Base-by-base conservation (phyloP, 768 basidiomycete species). In the Leucosporidium creatinivorum region DNA sequence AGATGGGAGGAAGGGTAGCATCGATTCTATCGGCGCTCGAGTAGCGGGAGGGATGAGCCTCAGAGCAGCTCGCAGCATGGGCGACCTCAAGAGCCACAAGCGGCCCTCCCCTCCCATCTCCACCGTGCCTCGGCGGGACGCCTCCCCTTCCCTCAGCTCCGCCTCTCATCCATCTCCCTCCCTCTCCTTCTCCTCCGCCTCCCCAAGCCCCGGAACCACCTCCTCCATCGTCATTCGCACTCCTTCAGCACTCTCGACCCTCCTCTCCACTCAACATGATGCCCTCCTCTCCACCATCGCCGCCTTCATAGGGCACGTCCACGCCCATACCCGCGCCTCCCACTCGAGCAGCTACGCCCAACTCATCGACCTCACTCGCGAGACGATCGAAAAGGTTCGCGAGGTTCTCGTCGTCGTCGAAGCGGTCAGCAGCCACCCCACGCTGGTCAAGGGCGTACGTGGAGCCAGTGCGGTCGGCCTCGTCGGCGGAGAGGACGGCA, bases 301-400 rank as follows among this genome's bases (percentile, higher is more conserved):
- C 26, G 94, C 93, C 9, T 93, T 99, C 77, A 96, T 99, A 74
- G 94, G 93, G 1, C 93, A 97, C 76, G 89, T 92, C 1, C 94
- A 98, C 75, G 89, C 90, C 21, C 90, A 97, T 81, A 87, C 89
- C 26, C 86, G 90, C 55, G 82, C 63, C 12, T 90, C 90, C 33
- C 93, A 97, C 78, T 91, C 94, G 0, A 90, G 91, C 8, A 91
- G 88, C 68, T 93, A 92, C 21, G 93, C 91, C 1, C 89, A 92
- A 73, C 83, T 98, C 78, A 93, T 96, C 76, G 93, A 97, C 73
- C 85, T 97, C 62, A 91, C 93, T n/a, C 85, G 88, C 61, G 91
- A 94, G 79, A 89, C 93, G 57, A 89, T 97, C 61, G 92, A 94
- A 77, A 87, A 88, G 80, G 92, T 96, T 26, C 89, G 91, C 80